These are phyloP conservation scores for Pythium rishiriense DNA, from an alignment of 352 stramenopile species.

Conservation along the genomic window DNA sequence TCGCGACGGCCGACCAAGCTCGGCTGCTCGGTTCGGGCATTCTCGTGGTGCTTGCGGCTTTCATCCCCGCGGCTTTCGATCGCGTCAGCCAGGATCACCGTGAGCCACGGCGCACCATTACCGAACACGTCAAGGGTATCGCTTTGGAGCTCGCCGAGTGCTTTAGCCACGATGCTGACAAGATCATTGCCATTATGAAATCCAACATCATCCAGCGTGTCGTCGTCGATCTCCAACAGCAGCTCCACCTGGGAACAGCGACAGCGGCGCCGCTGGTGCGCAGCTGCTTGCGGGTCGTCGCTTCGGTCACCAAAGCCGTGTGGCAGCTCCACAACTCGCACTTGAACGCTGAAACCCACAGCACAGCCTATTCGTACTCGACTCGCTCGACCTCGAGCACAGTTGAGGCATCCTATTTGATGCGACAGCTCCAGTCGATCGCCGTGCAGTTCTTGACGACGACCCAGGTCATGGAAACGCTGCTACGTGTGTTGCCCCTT, in stretches of 20 bases:
- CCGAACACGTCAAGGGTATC: constrained; percentile 60
- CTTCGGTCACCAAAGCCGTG: constrained; percentile 17
- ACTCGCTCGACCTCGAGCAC: background rate
- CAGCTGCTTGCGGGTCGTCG: constrained; percentile 18
- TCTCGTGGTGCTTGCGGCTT: constrained; percentile 48
- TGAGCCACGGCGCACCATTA: constrained; percentile 30
- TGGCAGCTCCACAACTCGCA: constrained; percentile 14
- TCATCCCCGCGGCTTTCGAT: constrained; percentile 33
- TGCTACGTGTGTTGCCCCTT: constrained; percentile 20
- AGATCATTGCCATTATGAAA: constrained; percentile 58
- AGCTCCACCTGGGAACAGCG: background rate
- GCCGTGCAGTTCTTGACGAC: constrained; percentile 22
- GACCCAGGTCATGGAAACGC: constrained; percentile 16
- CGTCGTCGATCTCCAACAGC: constrained; percentile 32
- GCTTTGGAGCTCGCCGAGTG: constrained; percentile 38
- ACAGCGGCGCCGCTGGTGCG: background rate
- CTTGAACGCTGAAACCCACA: background rate
- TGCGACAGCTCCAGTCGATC: constrained; percentile 4
- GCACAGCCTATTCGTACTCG: too few relatives aligned
- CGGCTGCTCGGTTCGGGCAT: constrained; percentile 53
- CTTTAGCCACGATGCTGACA: constrained; percentile 38
- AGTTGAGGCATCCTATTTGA: constrained; percentile 13
- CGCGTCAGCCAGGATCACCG: background rate
- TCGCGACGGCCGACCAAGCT: constrained; percentile 45
- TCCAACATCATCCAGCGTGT: constrained; percentile 62